Evolutionary conservation across 139 green algal genomes (phyloP), one percentile per base, ranked within the genome.

Genomic region (Chlorella sorokiniana): DNA sequence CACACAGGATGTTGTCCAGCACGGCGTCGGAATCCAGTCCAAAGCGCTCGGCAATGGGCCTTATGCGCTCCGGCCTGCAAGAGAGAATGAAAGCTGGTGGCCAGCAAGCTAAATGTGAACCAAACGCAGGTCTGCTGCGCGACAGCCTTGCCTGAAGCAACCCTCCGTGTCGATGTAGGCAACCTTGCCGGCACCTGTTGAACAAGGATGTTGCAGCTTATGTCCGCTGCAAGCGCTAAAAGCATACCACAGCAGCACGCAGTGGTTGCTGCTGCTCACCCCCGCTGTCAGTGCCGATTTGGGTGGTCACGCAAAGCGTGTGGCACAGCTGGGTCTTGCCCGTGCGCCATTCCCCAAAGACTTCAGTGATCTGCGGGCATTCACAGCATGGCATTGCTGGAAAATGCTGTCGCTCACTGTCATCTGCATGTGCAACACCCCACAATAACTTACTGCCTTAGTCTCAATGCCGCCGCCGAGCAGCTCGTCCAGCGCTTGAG

Each of bases 161-260:
- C 94, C 94, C 85, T 99, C 96, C n/a, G 95, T 97, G 90, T 98
- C 95, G 70, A 98, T 93, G 79, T 89, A 95, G 1, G 91, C 94
- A 48, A 95, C 92, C 64, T 91, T 83, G 41, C 84, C 84, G 0
- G 74, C 80, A 1, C 69, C 69, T 83, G 78, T 18, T 56, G 18
- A 37, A 8, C 20, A 10, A 18, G 27, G 25, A 40, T 1, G 11
- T n/a, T n/a, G 56, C 56, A 35, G 44, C 69, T 64, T 63, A 33
- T 63, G 22, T 27, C 54, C 31, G 4, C 33, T 38, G 63, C 6
- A 69, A 29, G 16, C 33, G 14, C 63, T 25, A 69, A 69, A 69
- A 5, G 23, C 4, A 1, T 31, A 40, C 63, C 14, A 20, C 18
- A 23, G 11, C 51, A 48, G 29, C 45, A 67, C 20, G 29, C 69